phyloP scores from a whole-genome alignment of 1,139 yeast species.

The Yamadazyma atmosphaerica region DNA sequence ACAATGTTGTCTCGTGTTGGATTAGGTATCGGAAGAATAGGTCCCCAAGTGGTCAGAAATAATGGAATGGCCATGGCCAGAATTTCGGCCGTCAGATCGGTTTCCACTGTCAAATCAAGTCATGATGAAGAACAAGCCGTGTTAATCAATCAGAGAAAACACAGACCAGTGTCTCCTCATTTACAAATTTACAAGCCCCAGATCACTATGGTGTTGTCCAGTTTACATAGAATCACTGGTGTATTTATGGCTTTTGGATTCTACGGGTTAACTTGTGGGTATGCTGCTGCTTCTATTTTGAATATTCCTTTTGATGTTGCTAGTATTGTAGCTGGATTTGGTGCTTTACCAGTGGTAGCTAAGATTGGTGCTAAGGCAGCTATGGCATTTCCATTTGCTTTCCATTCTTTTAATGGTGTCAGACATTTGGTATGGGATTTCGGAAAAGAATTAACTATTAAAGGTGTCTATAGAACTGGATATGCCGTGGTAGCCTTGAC shows the following conservation, averaged over 20 bases:
- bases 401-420: slow-evolving; percentile 81
- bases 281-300: slow-evolving; percentile 67
- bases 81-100: slow-evolving; percentile 7
- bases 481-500: slow-evolving; percentile 77
- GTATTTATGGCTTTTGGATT: slow-evolving; percentile 76
- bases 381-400: slow-evolving; percentile 81
- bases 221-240: slow-evolving; percentile 87
- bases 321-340: slow-evolving; percentile 54
- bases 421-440: slow-evolving; percentile 95
- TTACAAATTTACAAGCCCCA: slow-evolving; percentile 88
- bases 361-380: slow-evolving; percentile 68
- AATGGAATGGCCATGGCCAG: not conserved
- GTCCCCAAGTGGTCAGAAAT: not conserved
- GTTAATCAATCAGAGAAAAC: slow-evolving; percentile 76
- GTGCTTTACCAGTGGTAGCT: slow-evolving; percentile 57
- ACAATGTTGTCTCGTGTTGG: slow-evolving; percentile 20
- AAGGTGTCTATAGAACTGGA: slow-evolving; percentile 93
- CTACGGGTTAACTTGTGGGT: slow-evolving; percentile 74
- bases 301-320: slow-evolving; percentile 67
- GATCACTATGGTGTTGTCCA: slow-evolving; percentile 77
- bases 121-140: slow-evolving; percentile 66
- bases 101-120: slow-evolving; percentile 59
- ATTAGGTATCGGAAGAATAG: slow-evolving; percentile 16
- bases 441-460: slow-evolving; percentile 72
- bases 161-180: slow-evolving; percentile 93